These are phyloP conservation scores for Caryopteris hybrid DNA, from an alignment of 305 asterid species.

Conservation along the genomic window DNA sequence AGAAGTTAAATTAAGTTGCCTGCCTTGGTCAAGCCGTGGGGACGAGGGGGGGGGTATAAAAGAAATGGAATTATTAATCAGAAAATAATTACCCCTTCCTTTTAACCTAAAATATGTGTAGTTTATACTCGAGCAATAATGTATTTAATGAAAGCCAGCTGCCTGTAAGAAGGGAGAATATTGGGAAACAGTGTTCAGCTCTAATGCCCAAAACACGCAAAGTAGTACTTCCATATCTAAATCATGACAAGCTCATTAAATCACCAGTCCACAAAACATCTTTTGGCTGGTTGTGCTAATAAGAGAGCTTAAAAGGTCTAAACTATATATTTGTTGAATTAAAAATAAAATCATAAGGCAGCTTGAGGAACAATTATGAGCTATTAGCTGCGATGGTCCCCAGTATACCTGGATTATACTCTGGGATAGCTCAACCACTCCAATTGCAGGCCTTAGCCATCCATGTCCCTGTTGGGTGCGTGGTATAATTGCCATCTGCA, in stretches of 20 bases:
- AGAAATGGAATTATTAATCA: no score
- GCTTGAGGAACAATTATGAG: neutral
- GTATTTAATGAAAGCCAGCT: neutral
- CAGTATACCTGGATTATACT: constrained; percentile 74
- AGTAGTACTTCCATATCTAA: neutral
- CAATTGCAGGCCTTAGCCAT: constrained; percentile 98
- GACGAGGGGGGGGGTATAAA: no score
- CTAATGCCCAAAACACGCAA: neutral
- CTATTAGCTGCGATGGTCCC: constrained; percentile 12
- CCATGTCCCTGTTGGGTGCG: constrained; percentile 90
- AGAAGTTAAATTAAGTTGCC: no score
- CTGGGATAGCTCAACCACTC: constrained; percentile 93
- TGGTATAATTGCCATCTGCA: constrained; percentile 91
- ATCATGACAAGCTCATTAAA: neutral
- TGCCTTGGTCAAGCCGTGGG: no score
- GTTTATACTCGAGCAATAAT: neutral
- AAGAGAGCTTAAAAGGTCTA: constrained; percentile 8
- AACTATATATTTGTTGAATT: neutral
- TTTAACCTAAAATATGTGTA: no score
- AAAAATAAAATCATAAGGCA: neutral
- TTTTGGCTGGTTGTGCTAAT: neutral
- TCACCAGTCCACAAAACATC: neutral
- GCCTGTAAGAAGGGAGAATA: neutral
- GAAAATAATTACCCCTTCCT: no score
- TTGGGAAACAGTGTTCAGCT: neutral